Base-by-base conservation (phyloP, 1,139 yeast genomes). In the Hanseniaspora uvarum region DNA sequence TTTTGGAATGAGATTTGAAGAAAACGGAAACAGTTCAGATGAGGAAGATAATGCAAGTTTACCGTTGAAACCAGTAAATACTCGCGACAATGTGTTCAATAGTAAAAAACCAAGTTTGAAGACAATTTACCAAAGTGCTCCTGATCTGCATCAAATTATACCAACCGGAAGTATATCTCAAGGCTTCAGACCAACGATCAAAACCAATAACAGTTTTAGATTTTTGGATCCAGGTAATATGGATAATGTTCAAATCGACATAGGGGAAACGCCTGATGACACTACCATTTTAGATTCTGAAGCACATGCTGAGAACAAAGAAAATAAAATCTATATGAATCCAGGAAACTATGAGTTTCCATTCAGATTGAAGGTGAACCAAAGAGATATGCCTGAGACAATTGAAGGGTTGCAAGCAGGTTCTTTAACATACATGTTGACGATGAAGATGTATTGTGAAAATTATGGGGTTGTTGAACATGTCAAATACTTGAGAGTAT, bases 291-390 rank as follows among this genome's bases (percentile, higher is more conserved):
- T 31, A 24, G 38, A 33, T 18, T 34, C 37, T 5, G 28, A 76
- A 2, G 71, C 68, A 52, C 65, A 67, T 14, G 62, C 64, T 23
- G 55, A 64, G 3, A 46, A 33, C 16, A 49, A 55, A 40, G 12
- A 58, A 62, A 1, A 28, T 19, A 44, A 46, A 18, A 36, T 46
- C 14, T 47, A 74, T 14, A 68, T 83, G 31, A 82, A 82, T 0
- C 72, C 74, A 56, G 89, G 89, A 0, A 81, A 81, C 62, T 83
- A 83, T 61, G 79, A 77, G 58, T 65, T 83, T 38, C 89, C 89
- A 0, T 83, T 83, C 63, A 68, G 66, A 38, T 71, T 77, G 5
- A 67, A 68, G 18, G 64, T 83, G 12, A 75, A 81, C 2, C 77
- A 77, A 59, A 49, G 46, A 23, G 45, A 47, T 33, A 65, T 79